A percentile compares a stretch with the other conserved stretches of the same genome.
Conservation (phyloP, 2,329 filamentous ascomycete genomes). For the Claviceps purpurea region DNA sequence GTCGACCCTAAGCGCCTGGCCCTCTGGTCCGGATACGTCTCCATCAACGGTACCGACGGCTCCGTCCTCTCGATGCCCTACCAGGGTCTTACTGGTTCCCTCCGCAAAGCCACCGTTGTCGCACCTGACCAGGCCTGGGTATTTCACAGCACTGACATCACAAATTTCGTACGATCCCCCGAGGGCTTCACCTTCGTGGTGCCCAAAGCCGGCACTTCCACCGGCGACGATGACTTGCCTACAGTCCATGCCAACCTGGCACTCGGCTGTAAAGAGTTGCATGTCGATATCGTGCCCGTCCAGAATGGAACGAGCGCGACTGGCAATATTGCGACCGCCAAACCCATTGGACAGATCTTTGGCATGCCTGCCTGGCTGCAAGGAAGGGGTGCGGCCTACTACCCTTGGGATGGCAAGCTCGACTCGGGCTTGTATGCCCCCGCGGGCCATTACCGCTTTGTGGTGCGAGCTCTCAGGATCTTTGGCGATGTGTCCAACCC, state of each 20-base stretch:
- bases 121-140: constrained; percentile 11
- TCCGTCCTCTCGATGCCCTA: constrained; percentile 25
- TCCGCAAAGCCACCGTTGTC: constrained; percentile 14
- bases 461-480: constrained; percentile 32
- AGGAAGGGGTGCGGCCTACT: constrained; percentile 1
- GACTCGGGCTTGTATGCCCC: constrained; percentile 30
- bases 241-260: constrained; percentile 17
- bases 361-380: constrained; percentile 24
- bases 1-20: constrained; percentile 23
- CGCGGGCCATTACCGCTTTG: constrained; percentile 33
- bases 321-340: constrained; percentile 21
- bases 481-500: constrained; percentile 29
- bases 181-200: constrained; percentile 26
- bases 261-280: constrained; percentile 30
- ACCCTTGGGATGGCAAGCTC: constrained; percentile 30
- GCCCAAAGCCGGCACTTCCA: constrained; percentile 22
- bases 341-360: constrained; percentile 25
- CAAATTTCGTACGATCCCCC: constrained; percentile 8
- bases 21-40: constrained; percentile 29
- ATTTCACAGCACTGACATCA: constrained; percentile 16
- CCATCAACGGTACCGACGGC: constrained; percentile 25
- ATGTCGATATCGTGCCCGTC: constrained; percentile 27
- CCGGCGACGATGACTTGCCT: constrained; percentile 7
- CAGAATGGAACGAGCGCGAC: constrained; percentile 10
- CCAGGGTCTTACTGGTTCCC: constrained; percentile 22